Evolutionary conservation across 1,284 basidiomycete genomes (phyloP).

Genomic region (Erythrobasidium hasegawianum): DNA sequence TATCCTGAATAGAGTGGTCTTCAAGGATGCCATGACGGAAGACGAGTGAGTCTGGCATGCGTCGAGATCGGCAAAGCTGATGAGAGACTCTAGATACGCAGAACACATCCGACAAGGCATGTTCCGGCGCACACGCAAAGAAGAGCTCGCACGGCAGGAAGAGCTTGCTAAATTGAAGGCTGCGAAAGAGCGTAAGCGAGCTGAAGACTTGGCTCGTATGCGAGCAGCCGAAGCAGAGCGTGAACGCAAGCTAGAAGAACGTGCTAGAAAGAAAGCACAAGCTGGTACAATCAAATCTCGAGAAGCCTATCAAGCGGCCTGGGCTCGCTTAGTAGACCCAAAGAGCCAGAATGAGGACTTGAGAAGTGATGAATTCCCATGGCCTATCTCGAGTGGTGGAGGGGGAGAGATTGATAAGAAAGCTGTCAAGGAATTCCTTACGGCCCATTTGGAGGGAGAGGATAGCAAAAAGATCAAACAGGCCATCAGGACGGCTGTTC

Average conservation of each 20-base stretch:
- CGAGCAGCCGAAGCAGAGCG: constrained; percentile 29
- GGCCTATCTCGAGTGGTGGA: constrained; percentile 13
- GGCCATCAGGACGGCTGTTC: constrained; percentile 32
- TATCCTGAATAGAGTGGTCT: constrained; percentile 29
- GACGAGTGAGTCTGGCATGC: constrained; percentile 36
- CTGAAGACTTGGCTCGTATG: constrained; percentile 18
- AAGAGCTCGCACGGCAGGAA: constrained; percentile 35
- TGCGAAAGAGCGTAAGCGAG: constrained; percentile 23
- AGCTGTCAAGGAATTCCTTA: constrained; percentile 22
- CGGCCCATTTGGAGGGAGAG: constrained; percentile 21
- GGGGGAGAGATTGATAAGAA: constrained; percentile 16
- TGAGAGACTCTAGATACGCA: constrained; percentile 20
- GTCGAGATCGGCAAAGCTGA: too few species aligned
- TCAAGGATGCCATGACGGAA: constrained; percentile 36
- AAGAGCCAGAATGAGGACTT: constrained; percentile 10
- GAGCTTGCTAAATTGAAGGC: constrained; percentile 6
- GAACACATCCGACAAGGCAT: constrained; percentile 35
- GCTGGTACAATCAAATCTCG: constrained; percentile 15
- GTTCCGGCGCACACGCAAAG: constrained; percentile 32
- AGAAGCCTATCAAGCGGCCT: constrained; percentile 30
- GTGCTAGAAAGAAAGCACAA: constrained; percentile 18
- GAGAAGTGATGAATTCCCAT: constrained; percentile 29
- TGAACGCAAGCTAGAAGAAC: constrained; percentile 29
- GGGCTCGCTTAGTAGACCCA: constrained; percentile 30
- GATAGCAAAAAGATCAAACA: constrained; percentile 31